phyloP scores from a whole-genome alignment of 768 basidiomycete species.

The Trametopsis cervina region DNA sequence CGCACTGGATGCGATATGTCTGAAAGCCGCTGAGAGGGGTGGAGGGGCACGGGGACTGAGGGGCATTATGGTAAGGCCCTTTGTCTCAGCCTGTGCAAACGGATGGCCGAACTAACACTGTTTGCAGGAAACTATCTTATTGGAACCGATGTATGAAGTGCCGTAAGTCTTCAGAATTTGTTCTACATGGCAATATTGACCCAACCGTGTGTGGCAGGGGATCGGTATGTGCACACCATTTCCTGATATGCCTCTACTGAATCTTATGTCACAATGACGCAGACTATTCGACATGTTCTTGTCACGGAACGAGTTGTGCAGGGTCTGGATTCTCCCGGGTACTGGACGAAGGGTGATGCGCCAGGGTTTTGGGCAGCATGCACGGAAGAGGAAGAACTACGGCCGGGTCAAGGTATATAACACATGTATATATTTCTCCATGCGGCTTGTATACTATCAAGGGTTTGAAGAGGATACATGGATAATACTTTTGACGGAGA shows the following conservation, averaged over 20 bases:
- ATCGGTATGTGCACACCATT: conserved; percentile 41
- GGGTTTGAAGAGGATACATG: too few species aligned
- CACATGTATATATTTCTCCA: too few species aligned
- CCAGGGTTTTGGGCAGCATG: conserved; percentile 72
- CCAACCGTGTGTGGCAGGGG: conserved; percentile 35
- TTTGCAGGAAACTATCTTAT: conserved; percentile 63
- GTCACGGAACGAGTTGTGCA: conserved; percentile 67
- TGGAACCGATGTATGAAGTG: conserved; percentile 91
- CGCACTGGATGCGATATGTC: conserved; percentile 78
- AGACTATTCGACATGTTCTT: conserved; percentile 80
- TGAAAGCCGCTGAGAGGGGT: conserved; percentile 69
- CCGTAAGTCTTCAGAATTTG: conserved; percentile 52
- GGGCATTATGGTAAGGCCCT: conserved; percentile 71
- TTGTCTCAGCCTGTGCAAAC: not conserved
- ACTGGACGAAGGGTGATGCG: conserved; percentile 67
- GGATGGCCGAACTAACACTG: conserved; percentile 1
- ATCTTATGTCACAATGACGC: conserved; percentile 10
- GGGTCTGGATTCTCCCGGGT: conserved; percentile 55
- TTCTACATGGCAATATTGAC: not conserved
- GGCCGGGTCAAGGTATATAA: too few species aligned
- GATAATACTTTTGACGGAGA: too few species aligned
- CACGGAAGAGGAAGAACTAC: conserved; percentile 60
- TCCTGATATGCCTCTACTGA: not conserved
- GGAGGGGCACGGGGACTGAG: conserved; percentile 88
- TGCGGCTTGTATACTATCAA: too few species aligned